Conservation (phyloP, 441 rosid species). For the Eutrema salsugineum region DNA sequence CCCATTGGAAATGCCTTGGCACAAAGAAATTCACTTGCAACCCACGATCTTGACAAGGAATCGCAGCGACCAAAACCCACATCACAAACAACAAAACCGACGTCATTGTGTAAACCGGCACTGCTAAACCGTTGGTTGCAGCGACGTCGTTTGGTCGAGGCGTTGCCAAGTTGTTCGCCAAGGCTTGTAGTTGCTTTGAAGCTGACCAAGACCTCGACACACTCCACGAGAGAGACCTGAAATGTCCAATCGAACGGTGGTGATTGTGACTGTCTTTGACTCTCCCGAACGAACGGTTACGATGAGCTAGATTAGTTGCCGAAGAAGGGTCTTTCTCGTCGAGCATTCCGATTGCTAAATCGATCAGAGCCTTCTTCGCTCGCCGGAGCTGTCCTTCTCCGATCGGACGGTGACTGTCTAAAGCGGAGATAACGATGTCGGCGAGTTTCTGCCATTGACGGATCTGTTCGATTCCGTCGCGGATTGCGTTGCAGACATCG, state of each 20-base stretch:
- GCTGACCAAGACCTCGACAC: slow-evolving; percentile 97
- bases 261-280: slow-evolving; percentile 40
- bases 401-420: slow-evolving; percentile 41
- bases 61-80: slow-evolving; percentile 95
- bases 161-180: slow-evolving; percentile 58
- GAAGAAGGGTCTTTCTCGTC: slow-evolving; percentile 79
- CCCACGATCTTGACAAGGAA: slow-evolving; percentile 94
- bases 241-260: slow-evolving; percentile 51
- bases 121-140: slow-evolving; percentile 58
- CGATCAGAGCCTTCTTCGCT: slow-evolving; percentile 77
- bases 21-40: slow-evolving; percentile 71
- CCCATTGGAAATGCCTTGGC: slow-evolving; percentile 74
- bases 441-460: slow-evolving; percentile 83
- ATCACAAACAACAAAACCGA: slow-evolving; percentile 65
- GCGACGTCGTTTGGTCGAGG: slow-evolving; percentile 58
- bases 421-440: slow-evolving; percentile 76
- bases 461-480: slow-evolving; percentile 92
- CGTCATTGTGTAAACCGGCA: slow-evolving; percentile 67
- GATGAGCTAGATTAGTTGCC: slow-evolving; percentile 35
- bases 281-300: slow-evolving; percentile 84
- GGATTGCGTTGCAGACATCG: slow-evolving; percentile 90
- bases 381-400: slow-evolving; percentile 93
- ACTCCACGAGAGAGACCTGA: slow-evolving; percentile 89
- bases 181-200: slow-evolving; percentile 77
- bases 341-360: slow-evolving; percentile 82